Percentiles rank a stretch among this genome's conserved stretches.
These are phyloP conservation scores for Sphaerulina populicola DNA, from an alignment of 2,329 filamentous ascomycete species.

Conservation along the genomic window DNA sequence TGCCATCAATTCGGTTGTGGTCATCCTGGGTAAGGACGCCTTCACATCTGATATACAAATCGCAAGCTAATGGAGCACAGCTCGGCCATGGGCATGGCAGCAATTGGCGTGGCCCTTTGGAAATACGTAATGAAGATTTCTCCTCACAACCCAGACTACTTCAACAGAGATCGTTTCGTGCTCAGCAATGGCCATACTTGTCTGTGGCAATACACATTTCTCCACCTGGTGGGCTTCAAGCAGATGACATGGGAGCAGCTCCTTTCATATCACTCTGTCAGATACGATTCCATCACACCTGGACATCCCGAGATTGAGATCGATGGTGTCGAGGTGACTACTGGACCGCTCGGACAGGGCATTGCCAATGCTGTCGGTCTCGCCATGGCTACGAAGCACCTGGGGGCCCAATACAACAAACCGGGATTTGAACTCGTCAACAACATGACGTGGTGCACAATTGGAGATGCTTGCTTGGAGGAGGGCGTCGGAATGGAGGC, in stretches of 20 bases:
- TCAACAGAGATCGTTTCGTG: conserved; percentile 56
- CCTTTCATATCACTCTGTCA: conserved; percentile 46
- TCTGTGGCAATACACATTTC: conserved; percentile 49
- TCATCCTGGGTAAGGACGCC: conserved; percentile 51
- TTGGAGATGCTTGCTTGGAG: conserved; percentile 51
- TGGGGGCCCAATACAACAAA: conserved; percentile 48
- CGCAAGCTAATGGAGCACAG: conserved; percentile 26
- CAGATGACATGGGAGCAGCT: conserved; percentile 51
- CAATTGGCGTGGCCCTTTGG: conserved; percentile 54
- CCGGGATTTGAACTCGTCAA: conserved; percentile 43
- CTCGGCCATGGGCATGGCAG: conserved; percentile 53
- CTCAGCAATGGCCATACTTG: conserved; percentile 54
- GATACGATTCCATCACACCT: conserved; percentile 44
- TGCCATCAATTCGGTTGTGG: conserved; percentile 63
- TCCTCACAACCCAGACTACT: conserved; percentile 48
- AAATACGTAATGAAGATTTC: conserved; percentile 56
- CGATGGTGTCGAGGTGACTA: conserved; percentile 52
- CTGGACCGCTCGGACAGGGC: conserved; percentile 52
- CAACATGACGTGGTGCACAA: conserved; percentile 50
- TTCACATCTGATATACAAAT: not conserved
- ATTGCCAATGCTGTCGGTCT: conserved; percentile 54
- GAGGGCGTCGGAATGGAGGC: conserved; percentile 53
- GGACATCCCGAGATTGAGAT: conserved; percentile 49
- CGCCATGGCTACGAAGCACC: conserved; percentile 51
- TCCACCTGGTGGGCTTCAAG: conserved; percentile 46